Conservation (phyloP, 106 monocot species). For the Chionographis japonica region DNA sequence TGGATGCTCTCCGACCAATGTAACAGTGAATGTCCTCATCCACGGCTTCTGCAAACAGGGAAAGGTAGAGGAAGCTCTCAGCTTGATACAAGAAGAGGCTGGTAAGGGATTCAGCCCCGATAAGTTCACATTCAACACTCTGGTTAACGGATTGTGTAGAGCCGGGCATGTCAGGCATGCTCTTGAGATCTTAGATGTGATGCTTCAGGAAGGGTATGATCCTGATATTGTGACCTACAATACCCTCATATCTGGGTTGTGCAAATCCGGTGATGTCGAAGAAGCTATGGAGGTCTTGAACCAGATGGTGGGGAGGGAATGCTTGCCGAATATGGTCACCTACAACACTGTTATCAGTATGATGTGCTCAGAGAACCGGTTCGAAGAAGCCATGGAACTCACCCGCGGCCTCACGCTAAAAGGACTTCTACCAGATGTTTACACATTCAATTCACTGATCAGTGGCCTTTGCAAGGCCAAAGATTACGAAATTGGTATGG, state of each 20-base stretch:
- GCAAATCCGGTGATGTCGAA: slow-evolving; percentile 66
- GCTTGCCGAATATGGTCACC: slow-evolving; percentile 75
- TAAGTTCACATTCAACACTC: slow-evolving; percentile 81
- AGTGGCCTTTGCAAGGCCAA: slow-evolving; percentile 60
- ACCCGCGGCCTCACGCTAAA: slow-evolving; percentile 51
- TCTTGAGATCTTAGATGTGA: slow-evolving; percentile 72
- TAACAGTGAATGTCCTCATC: slow-evolving; percentile 65
- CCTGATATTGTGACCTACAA: slow-evolving; percentile 83
- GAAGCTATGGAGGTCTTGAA: slow-evolving; percentile 56
- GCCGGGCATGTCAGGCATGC: slow-evolving; percentile 53
- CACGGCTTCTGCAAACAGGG: slow-evolving; percentile 75
- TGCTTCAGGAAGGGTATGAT: slow-evolving; percentile 74
- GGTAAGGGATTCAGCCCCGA: slow-evolving; percentile 65
- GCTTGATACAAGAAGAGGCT: slow-evolving; percentile 57
- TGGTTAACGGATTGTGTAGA: slow-evolving; percentile 74
- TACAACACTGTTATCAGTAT: slow-evolving; percentile 80
- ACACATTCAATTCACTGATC: slow-evolving; percentile 84
- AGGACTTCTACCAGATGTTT: slow-evolving; percentile 61
- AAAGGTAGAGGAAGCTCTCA: slow-evolving; percentile 64
- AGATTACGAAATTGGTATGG: slow-evolving; percentile 40
- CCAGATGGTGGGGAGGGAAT: slow-evolving; percentile 59
- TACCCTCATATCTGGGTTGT: slow-evolving; percentile 59
- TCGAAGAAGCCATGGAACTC: slow-evolving; percentile 92
- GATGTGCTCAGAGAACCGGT: slow-evolving; percentile 43
- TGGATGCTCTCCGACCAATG: slow-evolving; percentile 49